Evolutionary conservation across 441 rosid genomes (phyloP).

Genomic region (Croton setiger): DNA sequence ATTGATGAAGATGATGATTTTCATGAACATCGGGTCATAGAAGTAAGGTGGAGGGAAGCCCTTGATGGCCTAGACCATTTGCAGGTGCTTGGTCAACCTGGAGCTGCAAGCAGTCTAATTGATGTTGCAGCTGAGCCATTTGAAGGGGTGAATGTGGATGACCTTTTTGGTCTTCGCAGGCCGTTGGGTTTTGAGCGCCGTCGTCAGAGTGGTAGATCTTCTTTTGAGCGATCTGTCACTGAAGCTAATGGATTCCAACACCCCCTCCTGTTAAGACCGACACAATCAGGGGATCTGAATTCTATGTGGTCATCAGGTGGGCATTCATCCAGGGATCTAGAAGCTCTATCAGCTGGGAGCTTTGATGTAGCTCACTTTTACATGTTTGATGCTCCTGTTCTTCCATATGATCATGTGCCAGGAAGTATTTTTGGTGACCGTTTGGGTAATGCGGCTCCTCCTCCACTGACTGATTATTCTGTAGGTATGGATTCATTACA

Average conservation of each 20-base stretch:
- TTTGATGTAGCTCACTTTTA: conserved; percentile 81
- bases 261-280: conserved; percentile 88
- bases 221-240: conserved; percentile 67
- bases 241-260: conserved; percentile 92
- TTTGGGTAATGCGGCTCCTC: conserved; percentile 60
- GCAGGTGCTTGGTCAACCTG: conserved; percentile 91
- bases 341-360: conserved; percentile 63
- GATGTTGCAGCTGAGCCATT: conserved; percentile 95
- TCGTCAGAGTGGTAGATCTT: conserved; percentile 73
- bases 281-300: conserved; percentile 62
- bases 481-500: conserved; percentile 73
- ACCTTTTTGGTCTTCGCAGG: conserved; percentile 87
- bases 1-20: conserved; percentile 97
- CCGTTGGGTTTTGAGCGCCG: conserved; percentile 90
- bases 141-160: conserved; percentile 97
- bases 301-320: conserved; percentile 70
- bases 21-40: conserved; percentile 85
- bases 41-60: conserved; percentile 96
- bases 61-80: conserved; percentile 92
- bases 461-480: conserved; percentile 83
- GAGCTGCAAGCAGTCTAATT: conserved; percentile 63
- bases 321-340: conserved; percentile 74
- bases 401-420: conserved; percentile 71
- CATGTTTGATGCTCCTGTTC: conserved; percentile 95
- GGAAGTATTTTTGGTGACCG: conserved; percentile 71